Conservation (phyloP, 306 rosid genomes). For the Aeschynomene evenia region DNA sequence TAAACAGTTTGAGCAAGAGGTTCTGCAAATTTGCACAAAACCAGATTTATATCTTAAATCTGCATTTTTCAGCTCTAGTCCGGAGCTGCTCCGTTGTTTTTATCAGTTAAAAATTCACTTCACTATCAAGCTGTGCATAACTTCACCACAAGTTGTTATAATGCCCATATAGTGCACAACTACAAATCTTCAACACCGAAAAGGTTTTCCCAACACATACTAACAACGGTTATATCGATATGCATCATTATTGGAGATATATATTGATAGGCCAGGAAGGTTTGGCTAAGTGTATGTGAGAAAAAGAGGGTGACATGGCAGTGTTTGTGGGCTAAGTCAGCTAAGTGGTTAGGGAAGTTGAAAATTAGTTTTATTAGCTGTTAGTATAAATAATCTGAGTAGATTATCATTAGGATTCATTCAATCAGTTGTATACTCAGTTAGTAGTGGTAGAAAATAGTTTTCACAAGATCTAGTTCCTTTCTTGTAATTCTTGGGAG, state of each 20-base stretch:
- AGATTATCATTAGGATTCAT: no score
- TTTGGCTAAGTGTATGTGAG: no score
- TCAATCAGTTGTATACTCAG: no score
- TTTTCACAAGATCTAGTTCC: no score
- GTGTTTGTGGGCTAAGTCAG: no score
- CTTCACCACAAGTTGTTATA: not conserved
- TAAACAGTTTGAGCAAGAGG: not conserved
- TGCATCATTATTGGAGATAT: not conserved
- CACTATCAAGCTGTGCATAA: not conserved
- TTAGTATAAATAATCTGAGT: no score
- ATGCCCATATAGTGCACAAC: not conserved
- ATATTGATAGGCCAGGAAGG: no score
- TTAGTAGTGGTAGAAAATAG: no score
- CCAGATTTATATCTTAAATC: not conserved
- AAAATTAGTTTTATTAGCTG: no score
- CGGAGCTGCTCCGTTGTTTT: not conserved
- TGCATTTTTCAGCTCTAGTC: not conserved
- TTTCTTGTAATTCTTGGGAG: no score
- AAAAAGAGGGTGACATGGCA: no score
- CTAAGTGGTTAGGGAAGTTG: no score
- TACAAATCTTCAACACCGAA: not conserved
- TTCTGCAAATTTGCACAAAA: not conserved
- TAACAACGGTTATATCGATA: slow-evolving; percentile 5
- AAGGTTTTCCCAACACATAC: not conserved
- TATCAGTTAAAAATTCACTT: not conserved